A percentile compares a stretch with the other conserved stretches of the same genome.
These are phyloP conservation scores for Grosmannia huntii DNA, from an alignment of 2,329 filamentous ascomycete species.

Conservation along the genomic window DNA sequence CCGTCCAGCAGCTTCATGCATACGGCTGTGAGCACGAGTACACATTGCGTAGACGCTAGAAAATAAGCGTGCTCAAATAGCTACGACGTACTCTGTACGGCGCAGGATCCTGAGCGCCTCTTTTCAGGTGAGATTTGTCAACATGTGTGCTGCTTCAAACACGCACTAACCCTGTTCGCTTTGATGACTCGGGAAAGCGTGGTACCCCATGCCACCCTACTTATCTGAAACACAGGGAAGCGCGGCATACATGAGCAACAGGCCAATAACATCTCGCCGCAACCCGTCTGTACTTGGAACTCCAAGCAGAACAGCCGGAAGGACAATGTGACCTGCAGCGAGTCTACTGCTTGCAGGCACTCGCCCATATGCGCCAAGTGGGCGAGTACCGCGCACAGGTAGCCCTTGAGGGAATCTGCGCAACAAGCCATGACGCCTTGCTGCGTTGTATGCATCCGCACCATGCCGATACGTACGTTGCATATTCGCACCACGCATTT, in stretches of 20 bases:
- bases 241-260: neutral
- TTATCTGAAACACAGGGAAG: slow-evolving; percentile 1
- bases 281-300: neutral
- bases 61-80: neutral
- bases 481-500: neutral
- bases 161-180: neutral
- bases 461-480: neutral
- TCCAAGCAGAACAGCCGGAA: neutral
- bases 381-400: neutral
- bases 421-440: neutral
- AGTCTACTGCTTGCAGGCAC: neutral
- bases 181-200: neutral
- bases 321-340: neutral
- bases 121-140: neutral
- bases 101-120: neutral
- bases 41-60: neutral
- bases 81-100: neutral
- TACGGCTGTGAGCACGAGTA: neutral
- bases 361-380: neutral
- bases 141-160: neutral
- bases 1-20: neutral
- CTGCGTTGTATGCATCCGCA: neutral
- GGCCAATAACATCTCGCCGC: neutral
- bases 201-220: neutral
- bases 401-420: neutral